Percentiles rank a stretch among this genome's conserved stretches.
phyloP scores from a whole-genome alignment of 441 rosid species.

The Euphorbia celastroides region DNA sequence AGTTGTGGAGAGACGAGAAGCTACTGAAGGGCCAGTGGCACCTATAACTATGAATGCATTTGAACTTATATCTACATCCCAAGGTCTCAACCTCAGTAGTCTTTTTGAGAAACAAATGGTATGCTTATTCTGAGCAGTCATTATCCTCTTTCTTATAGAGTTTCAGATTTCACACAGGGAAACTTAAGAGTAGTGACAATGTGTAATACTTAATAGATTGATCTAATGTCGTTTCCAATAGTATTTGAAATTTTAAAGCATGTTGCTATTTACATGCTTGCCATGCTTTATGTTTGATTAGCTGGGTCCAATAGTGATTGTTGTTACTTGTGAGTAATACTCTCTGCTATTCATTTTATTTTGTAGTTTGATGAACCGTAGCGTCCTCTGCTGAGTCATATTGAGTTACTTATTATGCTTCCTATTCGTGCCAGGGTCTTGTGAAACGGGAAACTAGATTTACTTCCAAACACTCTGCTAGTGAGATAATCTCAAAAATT shows the following conservation, averaged over 20 bases:
- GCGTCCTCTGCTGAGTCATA: background rate
- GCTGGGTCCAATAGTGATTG: background rate
- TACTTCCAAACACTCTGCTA: slow-evolving; percentile 80
- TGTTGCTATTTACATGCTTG: background rate
- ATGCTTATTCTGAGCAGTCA: slow-evolving; percentile 17
- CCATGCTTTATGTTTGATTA: background rate
- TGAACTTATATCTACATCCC: slow-evolving; percentile 96
- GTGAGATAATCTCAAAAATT: slow-evolving; percentile 87
- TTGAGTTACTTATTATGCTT: slow-evolving; percentile 17
- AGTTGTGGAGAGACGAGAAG: slow-evolving; percentile 90
- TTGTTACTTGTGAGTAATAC: background rate
- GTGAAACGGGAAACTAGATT: slow-evolving; percentile 93
- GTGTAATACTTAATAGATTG: background rate
- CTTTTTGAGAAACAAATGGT: slow-evolving; percentile 98
- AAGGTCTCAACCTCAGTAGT: slow-evolving; percentile 86
- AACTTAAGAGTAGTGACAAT: background rate
- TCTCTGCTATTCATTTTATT: background rate
- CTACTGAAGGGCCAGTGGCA: slow-evolving; percentile 33
- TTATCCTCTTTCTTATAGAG: background rate
- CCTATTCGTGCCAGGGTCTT: slow-evolving; percentile 56
- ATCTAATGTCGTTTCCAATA: background rate
- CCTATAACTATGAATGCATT: slow-evolving; percentile 97
- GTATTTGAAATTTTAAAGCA: slow-evolving; percentile 6
- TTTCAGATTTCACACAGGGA: background rate
- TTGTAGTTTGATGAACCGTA: background rate